Conservation (phyloP, 805 yeast species). For the Kluyveromyces dobzhanskii region DNA sequence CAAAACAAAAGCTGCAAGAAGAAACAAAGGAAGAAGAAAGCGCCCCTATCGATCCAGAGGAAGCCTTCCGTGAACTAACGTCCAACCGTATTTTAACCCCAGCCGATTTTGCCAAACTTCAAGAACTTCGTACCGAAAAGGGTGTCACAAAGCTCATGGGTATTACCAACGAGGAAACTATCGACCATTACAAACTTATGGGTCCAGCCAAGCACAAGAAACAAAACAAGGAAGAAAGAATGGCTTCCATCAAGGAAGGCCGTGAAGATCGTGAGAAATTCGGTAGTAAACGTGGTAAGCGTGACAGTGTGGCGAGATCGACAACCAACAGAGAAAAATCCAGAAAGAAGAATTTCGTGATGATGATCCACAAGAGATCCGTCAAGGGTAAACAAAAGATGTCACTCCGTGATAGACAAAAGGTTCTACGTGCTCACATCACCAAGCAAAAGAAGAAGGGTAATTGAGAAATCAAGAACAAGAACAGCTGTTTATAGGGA, state of each 20-base stretch:
- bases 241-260: conserved; percentile 83
- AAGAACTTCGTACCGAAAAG: conserved; percentile 77
- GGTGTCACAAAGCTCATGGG: conserved; percentile 80
- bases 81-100: conserved; percentile 85
- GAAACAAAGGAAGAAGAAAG: conserved; percentile 18
- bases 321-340: conserved; percentile 96
- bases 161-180: conserved; percentile 66
- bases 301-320: conserved; percentile 58
- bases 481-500: no score
- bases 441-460: conserved; percentile 88
- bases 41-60: conserved; percentile 29
- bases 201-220: conserved; percentile 73
- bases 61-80: conserved; percentile 47
- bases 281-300: conserved; percentile 81
- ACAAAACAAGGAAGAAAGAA: conserved; percentile 82
- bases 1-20: conserved; percentile 11
- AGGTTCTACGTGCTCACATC: conserved; percentile 75
- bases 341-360: conserved; percentile 95
- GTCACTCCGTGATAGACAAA: conserved; percentile 87
- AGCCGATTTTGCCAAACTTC: conserved; percentile 93
- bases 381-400: conserved; percentile 91
- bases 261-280: conserved; percentile 87
- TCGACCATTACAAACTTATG: conserved; percentile 67
- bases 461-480: no score
- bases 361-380: conserved; percentile 93